A percentile compares a stretch with the other conserved stretches of the same genome.
Evolutionary conservation across 345 rosid genomes (phyloP).

Genomic region (Citrus mangshanensis): DNA sequence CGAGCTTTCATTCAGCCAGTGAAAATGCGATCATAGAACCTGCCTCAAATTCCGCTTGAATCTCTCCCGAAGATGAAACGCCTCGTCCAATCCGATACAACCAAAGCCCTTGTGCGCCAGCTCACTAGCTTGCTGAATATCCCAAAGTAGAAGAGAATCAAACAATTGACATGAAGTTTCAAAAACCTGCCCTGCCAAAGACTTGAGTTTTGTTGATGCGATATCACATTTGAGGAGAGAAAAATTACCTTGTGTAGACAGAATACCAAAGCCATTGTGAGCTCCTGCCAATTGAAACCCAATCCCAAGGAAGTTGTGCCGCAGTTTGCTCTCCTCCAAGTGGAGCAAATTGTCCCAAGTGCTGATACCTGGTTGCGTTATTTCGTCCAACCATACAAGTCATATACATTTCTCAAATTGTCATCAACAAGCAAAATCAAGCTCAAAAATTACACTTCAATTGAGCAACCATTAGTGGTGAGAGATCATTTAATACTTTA

Average conservation of each 20-base stretch:
- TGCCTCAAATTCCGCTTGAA: constrained; percentile 71
- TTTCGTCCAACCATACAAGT: background rate
- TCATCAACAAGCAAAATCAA: background rate
- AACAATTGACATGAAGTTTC: background rate
- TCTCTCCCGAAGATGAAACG: constrained; percentile 91
- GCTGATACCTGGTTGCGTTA: constrained; percentile 57
- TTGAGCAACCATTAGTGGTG: background rate
- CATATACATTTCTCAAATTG: background rate
- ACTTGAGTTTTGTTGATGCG: background rate
- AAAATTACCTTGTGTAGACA: constrained; percentile 77
- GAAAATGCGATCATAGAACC: background rate
- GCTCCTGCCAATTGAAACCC: constrained; percentile 93
- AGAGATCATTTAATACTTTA: no score
- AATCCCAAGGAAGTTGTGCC: constrained; percentile 95
- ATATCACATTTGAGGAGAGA: background rate
- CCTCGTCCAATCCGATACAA: constrained; percentile 85
- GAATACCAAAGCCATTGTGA: constrained; percentile 98
- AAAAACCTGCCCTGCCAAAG: background rate
- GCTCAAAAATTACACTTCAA: background rate
- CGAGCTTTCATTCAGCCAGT: background rate
- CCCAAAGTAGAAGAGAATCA: background rate
- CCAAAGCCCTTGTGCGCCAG: constrained; percentile 94
- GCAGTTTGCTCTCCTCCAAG: constrained; percentile 98
- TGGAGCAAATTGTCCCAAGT: constrained; percentile 95
- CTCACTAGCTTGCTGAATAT: constrained; percentile 85